These are phyloP conservation scores for Aspergillus piperis DNA, from an alignment of 2,329 filamentous ascomycete species.

Conservation along the genomic window DNA sequence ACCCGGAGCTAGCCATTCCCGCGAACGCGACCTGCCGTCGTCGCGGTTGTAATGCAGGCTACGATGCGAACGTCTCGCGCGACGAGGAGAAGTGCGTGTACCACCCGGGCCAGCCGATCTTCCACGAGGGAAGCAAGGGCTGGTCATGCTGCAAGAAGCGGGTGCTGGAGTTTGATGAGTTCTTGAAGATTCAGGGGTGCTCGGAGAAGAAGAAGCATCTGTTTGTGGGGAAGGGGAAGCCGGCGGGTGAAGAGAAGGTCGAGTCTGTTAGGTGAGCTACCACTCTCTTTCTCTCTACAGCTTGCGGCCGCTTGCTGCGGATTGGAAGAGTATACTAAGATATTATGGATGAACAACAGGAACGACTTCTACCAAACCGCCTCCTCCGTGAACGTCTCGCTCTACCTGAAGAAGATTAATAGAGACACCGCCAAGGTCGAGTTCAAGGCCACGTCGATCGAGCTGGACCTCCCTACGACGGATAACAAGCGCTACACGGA, in stretches of 20 bases:
- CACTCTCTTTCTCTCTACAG: not conserved
- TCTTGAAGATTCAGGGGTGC: slow-evolving; percentile 93
- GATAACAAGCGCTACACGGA: slow-evolving; percentile 82
- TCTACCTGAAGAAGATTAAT: slow-evolving; percentile 97
- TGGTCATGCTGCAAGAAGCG: slow-evolving; percentile 96
- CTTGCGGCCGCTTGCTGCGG: not conserved
- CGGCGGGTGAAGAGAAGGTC: slow-evolving; percentile 70
- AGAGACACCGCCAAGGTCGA: slow-evolving; percentile 73
- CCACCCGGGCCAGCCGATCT: slow-evolving; percentile 87
- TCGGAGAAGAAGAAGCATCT: slow-evolving; percentile 78
- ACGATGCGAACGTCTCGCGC: slow-evolving; percentile 59
- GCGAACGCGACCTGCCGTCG: slow-evolving; percentile 76
- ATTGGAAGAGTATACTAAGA: not conserved
- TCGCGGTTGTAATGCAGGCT: slow-evolving; percentile 69
- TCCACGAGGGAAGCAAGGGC: slow-evolving; percentile 97
- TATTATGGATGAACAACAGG: slow-evolving; percentile 41
- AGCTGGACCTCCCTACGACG: slow-evolving; percentile 80
- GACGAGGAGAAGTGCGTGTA: slow-evolving; percentile 78
- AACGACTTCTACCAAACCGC: slow-evolving; percentile 95
- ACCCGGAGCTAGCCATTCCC: slow-evolving; percentile 71
- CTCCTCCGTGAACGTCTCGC: slow-evolving; percentile 79
- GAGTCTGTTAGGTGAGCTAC: slow-evolving; percentile 70
- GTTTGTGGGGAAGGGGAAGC: slow-evolving; percentile 75
- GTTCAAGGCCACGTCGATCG: slow-evolving; percentile 65
- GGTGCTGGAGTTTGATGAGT: slow-evolving; percentile 96